Base-by-base conservation (phyloP, 768 basidiomycete species). In the Leccinum truebloodii region DNA sequence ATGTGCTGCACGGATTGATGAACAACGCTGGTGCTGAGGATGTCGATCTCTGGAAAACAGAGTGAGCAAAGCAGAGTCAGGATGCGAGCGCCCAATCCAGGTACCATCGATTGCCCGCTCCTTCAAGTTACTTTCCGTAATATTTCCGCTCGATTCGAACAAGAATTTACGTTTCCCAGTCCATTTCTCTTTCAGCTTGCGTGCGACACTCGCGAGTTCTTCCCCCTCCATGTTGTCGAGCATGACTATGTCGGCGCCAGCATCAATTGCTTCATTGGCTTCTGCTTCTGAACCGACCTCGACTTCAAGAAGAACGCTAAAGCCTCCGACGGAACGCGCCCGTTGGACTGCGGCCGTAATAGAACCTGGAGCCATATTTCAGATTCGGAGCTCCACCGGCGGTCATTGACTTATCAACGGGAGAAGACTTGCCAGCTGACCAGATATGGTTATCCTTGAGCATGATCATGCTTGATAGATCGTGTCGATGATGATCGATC, bases 381-480 rank as follows among this genome's bases (percentile, higher is more conserved):
- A 61, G 55, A 49, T 52, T 37, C 35, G 24, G 9, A n/a, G 14
- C n/a, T 37, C 34, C 16, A 39, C 16, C 39, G 3, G 37, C 37
- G 3, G 39, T 20, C n/a, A 44, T 57, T 34, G 24, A 26, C 26
- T 59, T 4, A 34, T 28, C 32, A 48, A 44, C 22, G 6, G 12
- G 20, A 37, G 26, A 44, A 39, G 30, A 64, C 81, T 62, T 69
- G 88, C 95, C 95, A 48, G 88, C 91, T 3, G 95, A 96, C 95
- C 95, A 98, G 71, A 98, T 92, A 72, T 99, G 97, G 72, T 99
- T 99, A 69, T 99, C 97, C 76, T 98, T 98, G 69, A 99, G 85
- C 97, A 99, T 99, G 70, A 99, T 95, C 97, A 99, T 98, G 72
- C 91, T 92, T 30, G 92, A 95, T n/a, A 98, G 81, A 74, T 98